Base-by-base conservation (phyloP, 2,329 filamentous ascomycete genomes). In the Thielaviopsis musarum region DNA sequence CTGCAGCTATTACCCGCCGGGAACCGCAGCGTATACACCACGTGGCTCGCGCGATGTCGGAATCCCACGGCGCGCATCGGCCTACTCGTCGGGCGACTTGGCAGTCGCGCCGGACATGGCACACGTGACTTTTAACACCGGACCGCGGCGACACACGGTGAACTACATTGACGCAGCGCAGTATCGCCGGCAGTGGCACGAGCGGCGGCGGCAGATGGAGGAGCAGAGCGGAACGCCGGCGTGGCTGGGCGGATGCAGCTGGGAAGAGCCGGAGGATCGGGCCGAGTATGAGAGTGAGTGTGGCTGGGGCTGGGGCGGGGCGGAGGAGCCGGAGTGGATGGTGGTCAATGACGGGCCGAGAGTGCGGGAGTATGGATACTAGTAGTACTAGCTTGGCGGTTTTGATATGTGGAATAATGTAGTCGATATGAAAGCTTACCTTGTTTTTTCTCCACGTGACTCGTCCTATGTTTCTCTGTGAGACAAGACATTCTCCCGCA, bases 301-400 rank as follows among this genome's bases (percentile, higher is more conserved):
- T 12, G 21, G 52, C 15, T 45, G 52, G n/a, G 21, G 52, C 15
- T 45, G 52, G 22, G 64, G 64, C 63, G 62, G 65, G 58, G 62
- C 65, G 56, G 62, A 58, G n/a, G 30, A 34, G 21, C 61, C 34
- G 2, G 51, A 58, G 28, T 45, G 49, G 22, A 19, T 52, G 49
- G 30, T 38, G 9, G 38, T 59, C 15, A n/a, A 54, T n/a, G 52
- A 59, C 5, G 57, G 52, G 21, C 15, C 21, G 13, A 21, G 52
- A 28, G 57, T 49, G 17, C 30, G 57, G 19, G 52, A 54, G 52
- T 54, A 49, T 34, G 19, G 53, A 41, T 19, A 55, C 28, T 55
- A 55, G 54, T 22, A 22, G 54, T 56, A 45, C 34, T 56, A 5
- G n/a, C n/a, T n/a, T n/a, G n/a, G n/a, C n/a, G n/a, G n/a, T n/a